These are phyloP conservation scores for Chrysanthemum makinoi DNA, from an alignment of 129 eudicot species.

Conservation along the genomic window DNA sequence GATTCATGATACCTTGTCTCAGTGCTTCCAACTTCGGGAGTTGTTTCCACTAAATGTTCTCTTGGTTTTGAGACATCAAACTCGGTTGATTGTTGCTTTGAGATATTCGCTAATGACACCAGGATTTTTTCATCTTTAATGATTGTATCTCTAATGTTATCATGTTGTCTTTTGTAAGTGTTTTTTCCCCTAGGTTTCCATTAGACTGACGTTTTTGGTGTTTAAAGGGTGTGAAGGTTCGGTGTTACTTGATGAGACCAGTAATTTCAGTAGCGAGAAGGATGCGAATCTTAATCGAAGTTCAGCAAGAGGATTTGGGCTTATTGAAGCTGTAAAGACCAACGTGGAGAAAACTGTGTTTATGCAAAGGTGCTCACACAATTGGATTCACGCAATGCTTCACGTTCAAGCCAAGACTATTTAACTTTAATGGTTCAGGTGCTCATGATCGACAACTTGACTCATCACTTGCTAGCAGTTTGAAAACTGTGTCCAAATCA, in stretches of 20 bases:
- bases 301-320: slow-evolving; percentile 72
- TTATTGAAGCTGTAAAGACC: slow-evolving; percentile 63
- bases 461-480: slow-evolving; percentile 44
- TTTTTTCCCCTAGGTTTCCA: background rate
- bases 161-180: background rate
- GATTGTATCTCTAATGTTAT: slow-evolving; percentile 58
- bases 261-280: slow-evolving; percentile 60
- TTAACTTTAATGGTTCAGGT: slow-evolving; percentile 61
- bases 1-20: no score
- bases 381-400: slow-evolving; percentile 75
- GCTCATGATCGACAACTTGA: slow-evolving; percentile 68
- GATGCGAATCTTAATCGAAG: slow-evolving; percentile 54
- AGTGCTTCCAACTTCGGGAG: no score
- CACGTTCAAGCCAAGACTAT: slow-evolving; percentile 61
- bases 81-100: no score
- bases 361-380: slow-evolving; percentile 70
- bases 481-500: slow-evolving; percentile 58
- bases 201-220: slow-evolving; percentile 3
- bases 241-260: slow-evolving; percentile 58
- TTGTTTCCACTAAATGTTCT: no score
- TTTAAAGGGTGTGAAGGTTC: slow-evolving; percentile 80
- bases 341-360: slow-evolving; percentile 54
- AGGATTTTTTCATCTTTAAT: slow-evolving; percentile 79
- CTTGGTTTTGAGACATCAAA: no score
- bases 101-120: no score